Evolutionary conservation across 805 yeast genomes (phyloP), one percentile per base, ranked within the genome.

Genomic region (Wickerhamiella azyma): DNA sequence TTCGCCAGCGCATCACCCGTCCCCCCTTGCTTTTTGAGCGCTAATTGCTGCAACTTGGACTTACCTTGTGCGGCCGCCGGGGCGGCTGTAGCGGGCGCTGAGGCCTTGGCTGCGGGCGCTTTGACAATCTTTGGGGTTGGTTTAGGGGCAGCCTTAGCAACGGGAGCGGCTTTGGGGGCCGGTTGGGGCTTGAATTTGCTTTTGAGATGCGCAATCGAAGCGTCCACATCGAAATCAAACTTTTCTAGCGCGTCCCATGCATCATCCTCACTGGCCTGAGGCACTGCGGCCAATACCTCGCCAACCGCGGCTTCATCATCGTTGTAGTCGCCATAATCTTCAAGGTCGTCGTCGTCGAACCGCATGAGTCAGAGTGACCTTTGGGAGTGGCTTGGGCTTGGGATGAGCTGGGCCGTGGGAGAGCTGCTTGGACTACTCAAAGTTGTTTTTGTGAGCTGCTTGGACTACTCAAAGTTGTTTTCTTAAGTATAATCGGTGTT

Each of bases 201-300:
- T 17, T 46, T 43, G 40, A 58, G 50, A 14, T 41, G 48, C 24
- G 51, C 55, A 13, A 57, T 50, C 13, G 61, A 57, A 5, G 47
- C 52, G 26, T 55, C 59, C 17, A 53, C 48, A 41, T 57, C 60
- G 43, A 51, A 52, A 45, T 55, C 60, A 26, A 36, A 45, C 39
- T 46, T 46, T 21, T 55, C 57, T 24, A 55, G 52, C 29, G 52
- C 55, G 26, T 49, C 53, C 42, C 43, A 48, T 14, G 55, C 58
- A 39, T 54, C 51, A 26, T 47, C 50, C 16, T 43, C 52, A 17
- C 38, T 37, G 17, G 52, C 48, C 19, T 38, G 19, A 29, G 56
- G 46, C 43, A 50, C 50, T 10, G 52, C 45, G 1, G 48, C 45
- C 21, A 53, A 30, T 9, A 57, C 54, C 11, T 55, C 57, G 4